Evolutionary conservation across 164 flowering plant genomes (phyloP).

Genomic region (Aristolochia californica): DNA sequence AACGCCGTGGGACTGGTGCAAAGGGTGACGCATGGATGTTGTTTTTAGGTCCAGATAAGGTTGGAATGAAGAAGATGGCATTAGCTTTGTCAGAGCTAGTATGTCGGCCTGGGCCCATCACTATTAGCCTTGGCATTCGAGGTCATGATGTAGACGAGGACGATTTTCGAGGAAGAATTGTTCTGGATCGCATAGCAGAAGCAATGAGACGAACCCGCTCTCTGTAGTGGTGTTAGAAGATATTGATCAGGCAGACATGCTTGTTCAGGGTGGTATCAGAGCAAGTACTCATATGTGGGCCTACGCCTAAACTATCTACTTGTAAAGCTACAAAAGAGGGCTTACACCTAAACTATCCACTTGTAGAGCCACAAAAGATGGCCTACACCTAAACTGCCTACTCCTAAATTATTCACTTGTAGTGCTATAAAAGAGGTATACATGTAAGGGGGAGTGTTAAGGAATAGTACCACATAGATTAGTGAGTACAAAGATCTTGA

Average conservation of each 20-base stretch:
- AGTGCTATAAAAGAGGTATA: too few relatives aligned
- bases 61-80: constrained; percentile 88
- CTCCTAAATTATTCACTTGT: too few relatives aligned
- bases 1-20: constrained; percentile 36
- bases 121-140: constrained; percentile 50
- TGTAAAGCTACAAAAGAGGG: too few relatives aligned
- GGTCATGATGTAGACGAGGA: constrained; percentile 27
- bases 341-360: too few relatives aligned
- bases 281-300: too few relatives aligned
- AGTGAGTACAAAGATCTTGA: too few relatives aligned
- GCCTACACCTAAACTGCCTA: too few relatives aligned
- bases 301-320: too few relatives aligned
- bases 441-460: too few relatives aligned
- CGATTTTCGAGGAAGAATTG: constrained; percentile 75
- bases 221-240: constrained; percentile 76
- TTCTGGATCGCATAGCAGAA: constrained; percentile 64
- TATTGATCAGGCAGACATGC: constrained; percentile 62
- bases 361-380: too few relatives aligned
- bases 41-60: constrained; percentile 75
- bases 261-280: constrained; percentile 62
- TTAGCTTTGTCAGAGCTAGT: constrained; percentile 60
- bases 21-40: constrained; percentile 74
- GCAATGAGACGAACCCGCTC: constrained; percentile 68
- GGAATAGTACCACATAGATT: too few relatives aligned
- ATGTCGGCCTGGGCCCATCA: constrained; percentile 36